A percentile compares a stretch with the other conserved stretches of the same genome.
Evolutionary conservation across 805 yeast genomes (phyloP).

Genomic region (Wickerhamomyces ciferrii): DNA sequence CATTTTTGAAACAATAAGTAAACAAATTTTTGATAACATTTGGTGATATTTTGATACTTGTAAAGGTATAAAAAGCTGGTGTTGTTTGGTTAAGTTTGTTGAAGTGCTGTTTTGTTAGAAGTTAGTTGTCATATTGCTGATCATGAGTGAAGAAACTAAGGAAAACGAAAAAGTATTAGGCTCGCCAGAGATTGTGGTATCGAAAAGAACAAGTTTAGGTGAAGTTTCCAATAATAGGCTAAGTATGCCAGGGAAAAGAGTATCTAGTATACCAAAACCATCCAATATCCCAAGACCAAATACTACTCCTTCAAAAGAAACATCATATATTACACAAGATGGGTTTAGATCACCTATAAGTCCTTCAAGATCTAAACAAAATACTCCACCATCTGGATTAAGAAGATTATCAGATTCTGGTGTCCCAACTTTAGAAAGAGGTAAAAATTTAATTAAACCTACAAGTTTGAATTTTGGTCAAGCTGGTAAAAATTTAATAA

Average conservation of each 20-base stretch:
- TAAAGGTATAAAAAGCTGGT: too few species aligned
- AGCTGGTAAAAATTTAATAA: not conserved
- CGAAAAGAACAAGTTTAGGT: not conserved
- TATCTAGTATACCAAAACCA: slow-evolving; percentile 1
- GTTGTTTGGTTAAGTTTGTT: too few species aligned
- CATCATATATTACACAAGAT: slow-evolving; percentile 7
- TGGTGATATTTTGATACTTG: too few species aligned
- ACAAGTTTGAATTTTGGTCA: not conserved
- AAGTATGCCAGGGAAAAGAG: not conserved
- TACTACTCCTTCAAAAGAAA: slow-evolving; percentile 16
- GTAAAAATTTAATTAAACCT: not conserved
- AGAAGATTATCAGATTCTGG: not conserved
- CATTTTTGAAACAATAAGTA: not conserved
- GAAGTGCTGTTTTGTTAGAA: too few species aligned
- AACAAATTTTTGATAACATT: too few species aligned
- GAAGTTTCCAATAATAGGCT: not conserved
- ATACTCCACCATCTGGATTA: not conserved
- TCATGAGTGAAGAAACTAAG: not conserved
- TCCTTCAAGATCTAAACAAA: not conserved
- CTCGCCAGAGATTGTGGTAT: not conserved
- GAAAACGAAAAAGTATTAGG: not conserved
- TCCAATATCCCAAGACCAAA: slow-evolving; percentile 17
- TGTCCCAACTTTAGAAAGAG: not conserved
- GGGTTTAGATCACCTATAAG: slow-evolving; percentile 10
- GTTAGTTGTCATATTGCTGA: too few species aligned